Percentiles rank a stretch among this genome's conserved stretches.
These are phyloP conservation scores for Coemansia sp. DNA, from an alignment of 192 early-diverging fungal species.

Conservation along the genomic window DNA sequence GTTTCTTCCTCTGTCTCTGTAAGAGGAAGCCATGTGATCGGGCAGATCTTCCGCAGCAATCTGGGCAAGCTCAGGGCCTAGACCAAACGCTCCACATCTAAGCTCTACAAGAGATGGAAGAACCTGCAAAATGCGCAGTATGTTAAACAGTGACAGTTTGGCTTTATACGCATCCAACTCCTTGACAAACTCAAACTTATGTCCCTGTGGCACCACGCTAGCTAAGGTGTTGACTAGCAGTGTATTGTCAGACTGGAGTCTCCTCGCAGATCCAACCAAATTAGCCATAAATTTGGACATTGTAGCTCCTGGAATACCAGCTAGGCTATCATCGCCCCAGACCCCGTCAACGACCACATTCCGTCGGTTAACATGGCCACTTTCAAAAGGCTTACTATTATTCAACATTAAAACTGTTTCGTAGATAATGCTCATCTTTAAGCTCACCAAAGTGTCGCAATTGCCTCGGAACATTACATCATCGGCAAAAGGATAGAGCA, in stretches of 20 bases:
- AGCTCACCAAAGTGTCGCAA: not conserved
- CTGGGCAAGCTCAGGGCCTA: not conserved
- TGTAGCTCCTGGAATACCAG: not conserved
- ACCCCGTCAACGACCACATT: not conserved
- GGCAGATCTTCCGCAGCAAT: not conserved
- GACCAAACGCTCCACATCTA: not conserved
- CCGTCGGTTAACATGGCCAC: not conserved
- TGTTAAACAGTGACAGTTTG: not conserved
- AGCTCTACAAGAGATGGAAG: not conserved
- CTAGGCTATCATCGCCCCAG: not conserved
- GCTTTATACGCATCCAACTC: not conserved
- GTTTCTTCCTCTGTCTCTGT: not conserved
- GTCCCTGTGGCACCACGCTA: not conserved
- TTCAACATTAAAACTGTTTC: not conserved
- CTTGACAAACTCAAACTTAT: not conserved
- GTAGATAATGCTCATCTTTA: not conserved
- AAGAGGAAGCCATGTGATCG: not conserved
- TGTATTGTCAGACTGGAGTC: not conserved
- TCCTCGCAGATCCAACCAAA: not conserved
- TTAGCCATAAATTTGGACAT: not conserved
- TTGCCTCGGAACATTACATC: conserved; percentile 16
- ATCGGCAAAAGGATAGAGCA: conserved; percentile 6
- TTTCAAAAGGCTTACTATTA: not conserved
- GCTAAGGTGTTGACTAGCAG: not conserved
- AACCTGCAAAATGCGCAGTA: not conserved